Conservation (phyloP, 164 flowering plant genomes). For the Vitis amurensis region DNA sequence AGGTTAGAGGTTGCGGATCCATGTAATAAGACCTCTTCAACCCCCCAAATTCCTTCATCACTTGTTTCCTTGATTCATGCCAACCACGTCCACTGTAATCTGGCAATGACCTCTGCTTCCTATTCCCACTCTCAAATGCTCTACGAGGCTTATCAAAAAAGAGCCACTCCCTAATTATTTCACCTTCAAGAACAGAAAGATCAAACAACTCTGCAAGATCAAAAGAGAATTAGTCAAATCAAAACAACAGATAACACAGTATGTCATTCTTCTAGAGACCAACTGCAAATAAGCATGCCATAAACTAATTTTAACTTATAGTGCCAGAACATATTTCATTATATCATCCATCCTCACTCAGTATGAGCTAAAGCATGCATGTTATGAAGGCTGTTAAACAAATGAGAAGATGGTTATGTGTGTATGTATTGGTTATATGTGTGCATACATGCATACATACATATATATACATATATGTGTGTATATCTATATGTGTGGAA, state of each 20-base stretch:
- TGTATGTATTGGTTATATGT: too few relatives aligned
- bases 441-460: too few relatives aligned
- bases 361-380: too few relatives aligned
- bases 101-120: slow-evolving; percentile 96
- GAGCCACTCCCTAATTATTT: slow-evolving; percentile 95
- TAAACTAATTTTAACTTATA: too few relatives aligned
- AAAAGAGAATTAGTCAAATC: slow-evolving; percentile 9
- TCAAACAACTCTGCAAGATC: slow-evolving; percentile 83
- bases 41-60: slow-evolving; percentile 87
- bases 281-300: too few relatives aligned
- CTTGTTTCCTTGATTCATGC: slow-evolving; percentile 99
- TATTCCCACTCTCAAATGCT: slow-evolving; percentile 97
- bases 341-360: too few relatives aligned
- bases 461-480: too few relatives aligned
- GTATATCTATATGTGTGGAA: too few relatives aligned
- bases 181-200: slow-evolving; percentile 81
- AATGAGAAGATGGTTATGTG: too few relatives aligned
- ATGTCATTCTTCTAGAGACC: neutral
- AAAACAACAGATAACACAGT: neutral
- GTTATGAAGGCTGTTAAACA: too few relatives aligned
- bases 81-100: slow-evolving; percentile 98
- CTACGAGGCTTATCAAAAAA: slow-evolving; percentile 98
- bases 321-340: too few relatives aligned
- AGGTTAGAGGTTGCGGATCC: slow-evolving; percentile 91
- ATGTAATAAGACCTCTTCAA: slow-evolving; percentile 94